Evolutionary conservation across 1,139 yeast genomes (phyloP), one percentile per base, ranked within the genome.

Genomic region (Debaryomyces singareniensis): DNA sequence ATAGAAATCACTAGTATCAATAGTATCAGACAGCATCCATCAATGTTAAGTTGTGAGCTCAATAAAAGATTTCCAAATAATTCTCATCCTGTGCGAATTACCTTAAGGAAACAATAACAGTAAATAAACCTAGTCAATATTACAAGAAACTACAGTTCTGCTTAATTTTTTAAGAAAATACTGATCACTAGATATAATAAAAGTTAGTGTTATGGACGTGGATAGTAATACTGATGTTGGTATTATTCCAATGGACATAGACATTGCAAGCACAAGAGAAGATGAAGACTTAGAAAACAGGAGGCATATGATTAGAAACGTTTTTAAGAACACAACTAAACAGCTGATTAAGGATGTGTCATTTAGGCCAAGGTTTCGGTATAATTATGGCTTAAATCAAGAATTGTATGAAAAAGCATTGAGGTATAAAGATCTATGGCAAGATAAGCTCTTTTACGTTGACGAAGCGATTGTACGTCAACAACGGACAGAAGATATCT

Each of bases 401-500:
- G 42, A 37, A 2, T 45, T 44, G 29, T 66, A 47, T 36, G 50
- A 57, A 18, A 35, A 44, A 12, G 36, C 52, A 9, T 28, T 50
- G 20, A 36, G 44, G 9, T 67, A 61, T 36, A 55, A 55, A 35
- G 49, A 43, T 7, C 47, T 42, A 27, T 66, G 71, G 71, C 55
- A 55, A 20, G 54, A 55, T 26, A 44, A 47, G 30, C 40, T 63
- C 27, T 65, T 59, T 33, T 51, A 45, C 27, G 38, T 58, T 13
- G 55, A 55, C 24, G 71, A 66, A 35, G 32, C 31, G 7, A 26
- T 34, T 11, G 37, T 47, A 7, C 21, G n/a, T 7, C 21, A 18
- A n/a, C 21, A n/a, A 7, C 21, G 7, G 9, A n/a, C 27, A 23
- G n/a, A 14, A 26, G 7, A 15, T n/a, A 18, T 18, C 21, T 18